These are phyloP conservation scores for Fusarium begoniae DNA, from an alignment of 2,329 filamentous ascomycete species.

Conservation along the genomic window DNA sequence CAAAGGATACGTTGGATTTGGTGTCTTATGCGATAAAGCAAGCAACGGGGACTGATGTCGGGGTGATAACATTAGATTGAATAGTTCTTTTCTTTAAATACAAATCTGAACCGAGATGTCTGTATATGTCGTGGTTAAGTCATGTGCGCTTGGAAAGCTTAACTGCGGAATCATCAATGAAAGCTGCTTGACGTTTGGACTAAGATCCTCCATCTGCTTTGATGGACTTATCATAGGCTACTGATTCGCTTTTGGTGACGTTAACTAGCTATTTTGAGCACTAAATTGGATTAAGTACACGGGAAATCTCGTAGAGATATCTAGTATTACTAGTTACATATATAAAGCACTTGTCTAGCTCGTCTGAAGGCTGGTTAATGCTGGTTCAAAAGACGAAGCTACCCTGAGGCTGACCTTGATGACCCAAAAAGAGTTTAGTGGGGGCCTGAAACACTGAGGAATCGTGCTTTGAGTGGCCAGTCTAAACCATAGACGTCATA, in stretches of 20 bases:
- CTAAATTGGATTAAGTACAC: rapidly evolving
- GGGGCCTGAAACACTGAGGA: background rate
- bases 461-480: background rate
- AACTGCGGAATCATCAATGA: rapidly evolving
- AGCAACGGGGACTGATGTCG: background rate
- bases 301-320: rapidly evolving
- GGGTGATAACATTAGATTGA: background rate
- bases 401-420: background rate
- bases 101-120: rapidly evolving
- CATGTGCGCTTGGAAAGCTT: rapidly evolving
- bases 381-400: background rate
- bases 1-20: background rate
- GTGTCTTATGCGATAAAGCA: background rate
- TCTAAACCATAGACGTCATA: background rate
- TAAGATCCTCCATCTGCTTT: rapidly evolving
- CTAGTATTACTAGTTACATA: rapidly evolving
- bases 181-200: too few relatives aligned
- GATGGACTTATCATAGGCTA: rapidly evolving
- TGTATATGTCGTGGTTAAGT: rapidly evolving
- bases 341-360: rapidly evolving
- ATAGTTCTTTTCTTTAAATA: too few relatives aligned
- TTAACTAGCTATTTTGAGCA: rapidly evolving
- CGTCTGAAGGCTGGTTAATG: rapidly evolving
- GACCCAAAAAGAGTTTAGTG: background rate
- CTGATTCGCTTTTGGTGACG: rapidly evolving